Percentiles rank a stretch among this genome's conserved stretches.
Conservation (phyloP, 257 asterid genomes). For the Solanum sparsipilum region DNA sequence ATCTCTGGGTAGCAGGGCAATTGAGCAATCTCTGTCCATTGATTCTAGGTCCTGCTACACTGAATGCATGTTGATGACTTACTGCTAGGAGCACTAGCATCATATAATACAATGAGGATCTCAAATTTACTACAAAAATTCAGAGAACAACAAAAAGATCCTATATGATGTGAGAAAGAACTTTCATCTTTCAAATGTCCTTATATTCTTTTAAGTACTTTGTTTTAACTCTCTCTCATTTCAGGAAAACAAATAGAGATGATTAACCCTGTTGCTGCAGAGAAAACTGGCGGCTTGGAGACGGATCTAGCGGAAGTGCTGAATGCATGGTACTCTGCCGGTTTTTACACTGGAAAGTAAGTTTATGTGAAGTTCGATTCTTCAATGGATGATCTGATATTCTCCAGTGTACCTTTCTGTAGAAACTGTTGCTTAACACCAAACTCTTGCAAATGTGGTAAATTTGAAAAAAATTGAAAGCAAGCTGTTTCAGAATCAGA, state of each 20-base stretch:
- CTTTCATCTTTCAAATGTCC: not conserved
- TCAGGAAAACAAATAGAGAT: slow-evolving; percentile 31
- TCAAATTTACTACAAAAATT: not conserved
- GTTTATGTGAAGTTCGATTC: no score
- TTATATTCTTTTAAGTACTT: not conserved
- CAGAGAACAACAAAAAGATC: not conserved
- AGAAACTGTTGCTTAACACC: not conserved
- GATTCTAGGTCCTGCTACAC: not conserved
- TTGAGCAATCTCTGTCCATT: not conserved
- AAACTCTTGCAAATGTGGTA: not conserved
- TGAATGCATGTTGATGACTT: not conserved
- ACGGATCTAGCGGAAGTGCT: slow-evolving; percentile 55
- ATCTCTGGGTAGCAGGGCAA: not conserved
- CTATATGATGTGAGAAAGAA: not conserved
- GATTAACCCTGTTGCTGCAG: slow-evolving; percentile 1
- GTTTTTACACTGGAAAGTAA: slow-evolving; percentile 81
- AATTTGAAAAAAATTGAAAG: not conserved
- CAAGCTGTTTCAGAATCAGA: not conserved
- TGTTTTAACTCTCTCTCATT: not conserved
- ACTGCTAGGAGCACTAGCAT: not conserved
- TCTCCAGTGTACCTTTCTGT: not conserved
- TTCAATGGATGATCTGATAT: not conserved
- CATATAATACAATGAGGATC: not conserved
- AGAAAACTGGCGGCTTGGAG: slow-evolving; percentile 20
- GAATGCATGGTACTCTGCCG: slow-evolving; percentile 77